These are phyloP conservation scores for Saccharomyces mikatae DNA, from an alignment of 805 yeast genomes.

Conservation along the genomic window DNA sequence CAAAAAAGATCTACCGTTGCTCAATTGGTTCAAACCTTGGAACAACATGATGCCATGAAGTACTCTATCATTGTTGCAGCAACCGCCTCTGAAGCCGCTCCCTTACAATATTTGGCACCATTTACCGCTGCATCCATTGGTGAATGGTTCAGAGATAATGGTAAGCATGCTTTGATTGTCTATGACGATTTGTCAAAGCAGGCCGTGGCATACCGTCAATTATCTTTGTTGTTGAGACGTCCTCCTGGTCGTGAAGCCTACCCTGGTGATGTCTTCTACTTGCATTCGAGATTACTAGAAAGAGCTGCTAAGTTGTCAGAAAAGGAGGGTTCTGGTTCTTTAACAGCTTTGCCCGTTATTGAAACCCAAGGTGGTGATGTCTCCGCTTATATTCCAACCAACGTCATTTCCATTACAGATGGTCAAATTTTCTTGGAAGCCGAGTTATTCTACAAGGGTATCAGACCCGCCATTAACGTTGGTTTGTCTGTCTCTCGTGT, in stretches of 20 bases:
- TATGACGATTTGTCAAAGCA: conserved; percentile 98
- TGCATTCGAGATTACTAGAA: conserved; percentile 90
- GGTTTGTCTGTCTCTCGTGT: conserved; percentile 99
- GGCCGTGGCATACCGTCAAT: conserved; percentile 99
- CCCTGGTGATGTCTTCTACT: conserved; percentile 96
- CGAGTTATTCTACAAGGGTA: conserved; percentile 99
- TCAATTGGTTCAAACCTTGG: conserved; percentile 97
- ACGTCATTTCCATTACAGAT: conserved; percentile 94
- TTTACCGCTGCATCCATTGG: conserved; percentile 99
- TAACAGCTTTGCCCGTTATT: conserved; percentile 92
- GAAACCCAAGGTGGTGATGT: conserved; percentile 99
- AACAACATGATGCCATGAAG: conserved; percentile 95
- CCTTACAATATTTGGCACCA: conserved; percentile 99
- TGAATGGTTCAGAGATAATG: conserved; percentile 99
- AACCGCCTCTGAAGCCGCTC: conserved; percentile 99
- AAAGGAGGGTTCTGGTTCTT: conserved; percentile 82
- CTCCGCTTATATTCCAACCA: conserved; percentile 95
- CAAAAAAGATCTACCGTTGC: conserved; percentile 99
- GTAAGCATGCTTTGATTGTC: conserved; percentile 93
- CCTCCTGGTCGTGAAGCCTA: conserved; percentile 96
- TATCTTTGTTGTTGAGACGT: conserved; percentile 93
- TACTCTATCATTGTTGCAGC: conserved; percentile 98
- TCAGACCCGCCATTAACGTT: conserved; percentile 99
- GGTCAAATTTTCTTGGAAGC: conserved; percentile 99
- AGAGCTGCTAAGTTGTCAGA: conserved; percentile 97